Evolutionary conservation across 2,329 filamentous ascomycete genomes (phyloP), one percentile per base, ranked within the genome.

Genomic region (Fusarium nelsonii): DNA sequence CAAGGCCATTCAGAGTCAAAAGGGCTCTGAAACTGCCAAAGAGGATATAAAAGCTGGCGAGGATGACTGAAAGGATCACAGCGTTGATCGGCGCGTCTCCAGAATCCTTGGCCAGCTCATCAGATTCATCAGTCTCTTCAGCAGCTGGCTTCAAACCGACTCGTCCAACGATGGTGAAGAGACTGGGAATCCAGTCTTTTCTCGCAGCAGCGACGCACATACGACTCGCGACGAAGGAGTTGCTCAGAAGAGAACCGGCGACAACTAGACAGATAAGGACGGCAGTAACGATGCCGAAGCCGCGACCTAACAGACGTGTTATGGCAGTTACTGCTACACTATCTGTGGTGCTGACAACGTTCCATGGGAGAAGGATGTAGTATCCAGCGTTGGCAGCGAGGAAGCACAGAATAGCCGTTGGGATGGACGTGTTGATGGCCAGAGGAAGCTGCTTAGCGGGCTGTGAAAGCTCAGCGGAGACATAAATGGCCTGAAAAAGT

Each of bases 311-410:
- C 2, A 90, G 83, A 46, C 79, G 83, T 23, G 79, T 86, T 70
- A 85, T 86, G 18, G 81, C 88, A 6, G 88, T 88, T 81, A 90
- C 88, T 4, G 88, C 88, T 1, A 90, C 85, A 23, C 87, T 89
- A 64, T 90, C 86, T 0, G 85, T 89, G 0, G 82, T 84, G 0
- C 87, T 85, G 3, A 90, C 79, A 1, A 85, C 79, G 23, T 84
- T 75, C 88, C 88, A 90, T 0, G 88, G 87, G 0, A 91, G 80
- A 3, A 90, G 78, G 20, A 90, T 81, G 67, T 90, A 90, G 75
- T 90, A 90, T 3, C 87, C 84, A 0, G 87, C 80, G 65, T 90
- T 91, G 2, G 88, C 84, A 1, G 85, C 80, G 30, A 90, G 80
- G 72, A 89, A 90, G 59, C 86, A 88, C 3, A 85, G 62, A 0